These are phyloP conservation scores for Tilletia caries DNA, from an alignment of 1,284 basidiomycete species.

Conservation along the genomic window DNA sequence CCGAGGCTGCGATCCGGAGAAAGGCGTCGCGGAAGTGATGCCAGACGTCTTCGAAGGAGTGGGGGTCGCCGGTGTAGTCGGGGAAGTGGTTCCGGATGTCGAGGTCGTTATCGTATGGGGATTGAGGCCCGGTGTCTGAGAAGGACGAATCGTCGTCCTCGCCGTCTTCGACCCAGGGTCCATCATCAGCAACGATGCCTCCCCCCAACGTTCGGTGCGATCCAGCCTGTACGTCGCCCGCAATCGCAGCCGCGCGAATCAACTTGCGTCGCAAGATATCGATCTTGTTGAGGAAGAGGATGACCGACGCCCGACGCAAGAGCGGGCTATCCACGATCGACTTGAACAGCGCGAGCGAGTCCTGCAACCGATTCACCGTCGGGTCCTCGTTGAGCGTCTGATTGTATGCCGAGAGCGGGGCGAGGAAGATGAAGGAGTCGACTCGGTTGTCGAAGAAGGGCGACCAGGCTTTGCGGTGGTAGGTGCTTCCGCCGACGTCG, in stretches of 20 bases:
- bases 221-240: not conserved
- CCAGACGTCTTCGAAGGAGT: slow-evolving; percentile 37
- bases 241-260: not conserved
- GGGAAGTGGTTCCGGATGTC: slow-evolving; percentile 20
- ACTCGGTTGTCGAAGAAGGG: slow-evolving; percentile 31
- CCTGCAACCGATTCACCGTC: slow-evolving; percentile 26
- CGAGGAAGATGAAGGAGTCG: slow-evolving; percentile 36
- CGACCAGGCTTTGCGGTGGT: slow-evolving; percentile 32
- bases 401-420: slow-evolving; percentile 38
- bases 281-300: slow-evolving; percentile 45
- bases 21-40: slow-evolving; percentile 32
- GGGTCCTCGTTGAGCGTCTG: slow-evolving; percentile 32
- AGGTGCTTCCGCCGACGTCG: slow-evolving; percentile 35
- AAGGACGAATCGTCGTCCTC: not conserved
- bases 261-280: slow-evolving; percentile 34
- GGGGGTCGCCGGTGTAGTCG: slow-evolving; percentile 29
- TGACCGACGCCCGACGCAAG: slow-evolving; percentile 24
- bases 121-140: too few relatives aligned
- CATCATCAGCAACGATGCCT: not conserved
- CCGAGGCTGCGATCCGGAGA: not conserved
- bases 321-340: slow-evolving; percentile 27
- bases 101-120: not conserved
- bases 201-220: too few relatives aligned
- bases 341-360: slow-evolving; percentile 30
- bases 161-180: not conserved